Percentiles rank a stretch among this genome's conserved stretches.
phyloP scores from a whole-genome alignment of 257 asterid genomes.

The Verbascum thapsus region DNA sequence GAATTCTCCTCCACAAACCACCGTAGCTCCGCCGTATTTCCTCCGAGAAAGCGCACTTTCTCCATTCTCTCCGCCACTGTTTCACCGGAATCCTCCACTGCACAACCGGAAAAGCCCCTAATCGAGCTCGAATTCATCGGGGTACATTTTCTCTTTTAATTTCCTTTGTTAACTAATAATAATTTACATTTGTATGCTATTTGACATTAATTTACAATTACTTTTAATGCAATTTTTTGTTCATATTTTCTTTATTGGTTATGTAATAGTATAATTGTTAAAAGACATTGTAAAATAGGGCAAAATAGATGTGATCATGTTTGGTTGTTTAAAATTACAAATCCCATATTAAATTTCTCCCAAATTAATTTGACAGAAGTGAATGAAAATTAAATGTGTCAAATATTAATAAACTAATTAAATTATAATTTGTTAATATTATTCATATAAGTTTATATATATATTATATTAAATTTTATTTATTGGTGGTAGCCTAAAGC shows the following conservation, averaged over 20 bases:
- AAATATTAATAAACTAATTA: neutral
- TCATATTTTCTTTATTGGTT: too few species aligned
- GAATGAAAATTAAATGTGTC: too few species aligned
- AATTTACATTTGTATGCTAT: neutral
- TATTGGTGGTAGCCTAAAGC: conserved; percentile 59
- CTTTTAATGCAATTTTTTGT: too few species aligned
- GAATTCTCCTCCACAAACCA: conserved; percentile 36
- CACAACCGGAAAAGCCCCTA: conserved; percentile 49
- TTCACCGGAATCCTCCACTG: conserved; percentile 54
- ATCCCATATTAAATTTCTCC: too few species aligned
- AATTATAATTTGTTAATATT: neutral
- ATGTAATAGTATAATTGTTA: too few species aligned
- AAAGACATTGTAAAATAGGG: too few species aligned
- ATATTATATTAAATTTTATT: conserved; percentile 15
- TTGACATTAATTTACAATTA: neutral
- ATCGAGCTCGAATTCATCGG: conserved; percentile 81
- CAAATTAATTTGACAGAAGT: too few species aligned
- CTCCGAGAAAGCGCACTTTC: conserved; percentile 30
- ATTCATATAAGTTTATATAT: neutral
- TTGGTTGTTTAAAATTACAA: too few species aligned
- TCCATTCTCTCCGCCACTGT: conserved; percentile 39
- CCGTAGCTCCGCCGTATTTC: conserved; percentile 40
- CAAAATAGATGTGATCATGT: too few species aligned
- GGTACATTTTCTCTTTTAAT: conserved; percentile 37
- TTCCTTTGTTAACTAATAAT: neutral